Conservation (phyloP, 2,329 filamentous ascomycete species). For the Ophiostoma sp. region DNA sequence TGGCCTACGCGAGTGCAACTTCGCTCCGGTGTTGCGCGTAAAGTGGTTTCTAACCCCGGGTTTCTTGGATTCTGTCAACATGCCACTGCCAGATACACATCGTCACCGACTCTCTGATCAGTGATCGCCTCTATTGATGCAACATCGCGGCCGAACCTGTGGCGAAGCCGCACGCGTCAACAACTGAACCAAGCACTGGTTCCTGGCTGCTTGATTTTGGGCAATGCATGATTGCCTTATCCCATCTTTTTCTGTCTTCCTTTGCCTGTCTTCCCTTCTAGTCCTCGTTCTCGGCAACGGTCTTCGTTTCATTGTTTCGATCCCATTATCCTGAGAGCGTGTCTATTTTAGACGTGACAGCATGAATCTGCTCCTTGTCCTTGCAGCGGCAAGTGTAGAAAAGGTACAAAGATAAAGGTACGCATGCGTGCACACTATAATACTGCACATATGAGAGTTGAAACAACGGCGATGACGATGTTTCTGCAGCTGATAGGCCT, state of each 20-base stretch:
- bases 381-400: slow-evolving; percentile 14
- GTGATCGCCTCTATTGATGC: not conserved
- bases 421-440: slow-evolving; percentile 1
- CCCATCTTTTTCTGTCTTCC: not conserved
- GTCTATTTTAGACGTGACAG: slow-evolving; percentile 15
- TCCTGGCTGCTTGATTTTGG: not conserved
- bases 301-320: not conserved
- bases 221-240: not conserved
- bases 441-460: slow-evolving; percentile 10
- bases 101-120: not conserved
- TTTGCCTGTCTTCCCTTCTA: not conserved
- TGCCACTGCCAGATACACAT: not conserved
- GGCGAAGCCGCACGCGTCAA: slow-evolving; percentile 17
- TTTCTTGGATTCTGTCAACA: not conserved
- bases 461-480: slow-evolving; percentile 14
- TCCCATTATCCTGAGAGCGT: not conserved
- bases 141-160: slow-evolving; percentile 18
- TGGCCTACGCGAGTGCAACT: slow-evolving; percentile 9
- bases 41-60: not conserved
- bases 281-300: slow-evolving; percentile 2
- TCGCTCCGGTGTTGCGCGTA: not conserved
- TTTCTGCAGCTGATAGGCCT: not conserved
- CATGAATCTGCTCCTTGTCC: slow-evolving; percentile 14
- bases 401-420: slow-evolving; percentile 6
- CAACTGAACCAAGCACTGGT: not conserved